These are phyloP conservation scores for Mucor ambiguus DNA, from an alignment of 371 early-diverging fungal genomes.

Conservation along the genomic window DNA sequence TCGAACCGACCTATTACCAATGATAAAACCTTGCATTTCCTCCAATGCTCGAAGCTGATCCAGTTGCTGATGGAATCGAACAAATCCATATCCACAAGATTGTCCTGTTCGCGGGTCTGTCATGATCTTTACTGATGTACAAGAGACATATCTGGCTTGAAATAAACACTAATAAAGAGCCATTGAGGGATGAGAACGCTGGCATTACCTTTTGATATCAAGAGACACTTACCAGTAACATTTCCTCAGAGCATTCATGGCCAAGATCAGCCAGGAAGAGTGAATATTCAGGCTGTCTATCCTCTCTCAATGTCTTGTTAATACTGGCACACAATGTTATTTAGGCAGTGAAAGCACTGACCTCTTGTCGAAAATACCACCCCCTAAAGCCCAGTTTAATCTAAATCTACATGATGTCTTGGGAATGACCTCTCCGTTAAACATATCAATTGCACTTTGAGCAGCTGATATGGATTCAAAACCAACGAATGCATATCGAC, in stretches of 20 bases:
- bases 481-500: conserved; percentile 77
- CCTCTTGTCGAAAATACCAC: conserved; percentile 43
- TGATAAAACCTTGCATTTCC: conserved; percentile 72
- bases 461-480: conserved; percentile 61
- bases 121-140: conserved; percentile 78
- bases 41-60: conserved; percentile 72
- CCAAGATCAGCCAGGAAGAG: conserved; percentile 81
- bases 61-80: conserved; percentile 65
- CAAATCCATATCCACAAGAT: conserved; percentile 81
- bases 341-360: not conserved
- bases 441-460: conserved; percentile 54
- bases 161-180: conserved; percentile 38
- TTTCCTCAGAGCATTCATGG: conserved; percentile 63
- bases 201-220: too few species aligned
- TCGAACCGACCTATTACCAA: conserved; percentile 79
- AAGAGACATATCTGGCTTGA: conserved; percentile 60
- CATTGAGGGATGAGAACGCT: not conserved
- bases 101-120: conserved; percentile 66
- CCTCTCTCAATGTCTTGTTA: conserved; percentile 23
- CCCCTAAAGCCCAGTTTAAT: conserved; percentile 89
- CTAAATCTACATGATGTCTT: conserved; percentile 73
- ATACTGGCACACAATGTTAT: not conserved
- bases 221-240: conserved; percentile 58
- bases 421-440: conserved; percentile 78
- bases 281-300: conserved; percentile 63